Base-by-base conservation (phyloP, 148 eudicot genomes). In the Bassia scoparia region DNA sequence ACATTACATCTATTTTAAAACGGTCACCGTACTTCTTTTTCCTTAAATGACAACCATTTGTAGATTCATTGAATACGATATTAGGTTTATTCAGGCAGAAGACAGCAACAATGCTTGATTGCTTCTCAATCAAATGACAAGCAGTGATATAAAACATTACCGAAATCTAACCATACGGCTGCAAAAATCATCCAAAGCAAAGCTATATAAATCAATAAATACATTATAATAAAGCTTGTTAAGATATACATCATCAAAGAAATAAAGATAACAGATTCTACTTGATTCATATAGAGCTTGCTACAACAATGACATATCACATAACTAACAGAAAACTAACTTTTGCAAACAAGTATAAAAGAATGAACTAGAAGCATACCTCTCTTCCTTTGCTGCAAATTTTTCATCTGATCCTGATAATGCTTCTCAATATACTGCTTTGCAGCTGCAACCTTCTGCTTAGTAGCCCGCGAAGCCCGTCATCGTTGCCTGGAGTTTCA, bases 351-450 rank as follows among this genome's bases (percentile, higher is more conserved):
- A n/a, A n/a, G n/a, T 1, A 67, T 17, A 56, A 17, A 2, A n/a
- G n/a, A 49, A 52, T 21, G 56, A 21, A 52, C n/a, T 21, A 7
- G 41, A 20, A 75, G 20, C 86, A 72, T 91, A 95, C 98, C 98
- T 86, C 76, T 91, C 98, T 80, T 91, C 68, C 98, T 79, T 81
- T 89, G 92, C 74, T 95, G 87, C 82, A 95, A 70, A 72, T 85
- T 95, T 81, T 87, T 91, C 98, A 89, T 89, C 65, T 95, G 98
- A 75, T 95, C 98, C 84, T 95, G 87, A 82, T 95, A 95, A 82
- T 95, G 98, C 83, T 91, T 95, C 85, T 95, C 98, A 35, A 95
- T 95, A 48, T 95, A 95, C 61, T 95, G 96, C 79, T 95, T 95
- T 21, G 98, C 98, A 41, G 97, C 98, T 41, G 87, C 98, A 68